Evolutionary conservation across 345 rosid genomes (phyloP), one percentile per base, ranked within the genome.

Genomic region (Ceriops decandra): DNA sequence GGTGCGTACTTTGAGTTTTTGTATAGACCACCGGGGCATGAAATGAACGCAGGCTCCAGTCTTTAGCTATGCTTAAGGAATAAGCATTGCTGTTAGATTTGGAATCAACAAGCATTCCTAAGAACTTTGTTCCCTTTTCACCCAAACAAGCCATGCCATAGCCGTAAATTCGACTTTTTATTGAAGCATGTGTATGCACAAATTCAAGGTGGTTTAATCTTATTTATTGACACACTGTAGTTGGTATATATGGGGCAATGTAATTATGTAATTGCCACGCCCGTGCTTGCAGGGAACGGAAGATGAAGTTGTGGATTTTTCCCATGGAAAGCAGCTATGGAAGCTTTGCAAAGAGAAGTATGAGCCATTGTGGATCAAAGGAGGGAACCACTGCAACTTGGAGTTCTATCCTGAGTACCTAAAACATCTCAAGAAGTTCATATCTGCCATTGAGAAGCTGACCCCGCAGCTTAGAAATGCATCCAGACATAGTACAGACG

Each of bases 251-350:
- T 38, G 15, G 16, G 49, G 19, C 2, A 10, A 35, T 15, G 6
- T 20, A 42, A 8, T 30, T 21, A 32, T 56, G 7, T 52, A 32
- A 10, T 36, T 36, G 38, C 57, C 7, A 7, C 21, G 52, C 32
- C 30, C 53, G 16, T 57, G 26, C 56, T 33, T 67, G 71, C 71
- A 93, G 97, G 98, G 98, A 67, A 93, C 96, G 60, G 84, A 83
- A 30, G 97, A 93, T 68, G 87, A 91, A 11, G 88, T 89, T 17
- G 91, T 93, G 66, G 87, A 89, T 73, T 57, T 85, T 67, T 91
- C 97, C 16, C 97, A 93, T 47, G 98, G 98, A 11, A 89, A 85
- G 78, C 91, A 85, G 75, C 82, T 93, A 21, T 89, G 92, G 93
- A 90, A 88, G 67, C 85, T 83, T 9, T 86, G 95, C 73, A 91